Percentiles rank a stretch among this genome's conserved stretches.
These are phyloP conservation scores for Yamadazyma siamensis DNA, from an alignment of 1,139 yeast genomes.

Conservation along the genomic window DNA sequence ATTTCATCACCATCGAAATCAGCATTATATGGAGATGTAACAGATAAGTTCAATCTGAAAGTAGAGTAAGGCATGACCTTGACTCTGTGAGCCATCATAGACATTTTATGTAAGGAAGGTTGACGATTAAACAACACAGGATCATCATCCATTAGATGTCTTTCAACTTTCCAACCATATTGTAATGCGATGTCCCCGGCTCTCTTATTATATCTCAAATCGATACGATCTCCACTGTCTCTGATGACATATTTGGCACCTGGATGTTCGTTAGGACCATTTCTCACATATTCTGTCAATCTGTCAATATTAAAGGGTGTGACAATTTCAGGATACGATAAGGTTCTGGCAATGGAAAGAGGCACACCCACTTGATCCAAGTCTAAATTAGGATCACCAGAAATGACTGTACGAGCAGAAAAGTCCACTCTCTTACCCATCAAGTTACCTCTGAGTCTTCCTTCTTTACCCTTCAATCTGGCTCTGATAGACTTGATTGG, in stretches of 20 bases:
- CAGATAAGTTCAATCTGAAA: conserved; percentile 92
- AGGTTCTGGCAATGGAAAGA: conserved; percentile 88
- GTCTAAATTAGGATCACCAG: conserved; percentile 98
- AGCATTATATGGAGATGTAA: conserved; percentile 97
- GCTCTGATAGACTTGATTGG: conserved; percentile 98
- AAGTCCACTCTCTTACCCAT: conserved; percentile 99
- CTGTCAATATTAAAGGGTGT: conserved; percentile 96
- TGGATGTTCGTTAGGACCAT: conserved; percentile 99
- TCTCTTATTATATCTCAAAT: conserved; percentile 91
- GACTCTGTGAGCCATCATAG: conserved; percentile 99
- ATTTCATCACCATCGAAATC: conserved; percentile 99
- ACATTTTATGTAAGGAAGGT: conserved; percentile 98
- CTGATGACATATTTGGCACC: conserved; percentile 98
- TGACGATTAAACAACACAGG: conserved; percentile 98
- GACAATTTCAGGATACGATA: conserved; percentile 95
- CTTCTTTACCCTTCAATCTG: conserved; percentile 98
- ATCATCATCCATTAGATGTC: conserved; percentile 95
- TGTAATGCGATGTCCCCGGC: conserved; percentile 98
- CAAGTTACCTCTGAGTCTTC: conserved; percentile 95
- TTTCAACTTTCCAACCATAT: conserved; percentile 98
- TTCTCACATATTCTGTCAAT: conserved; percentile 87
- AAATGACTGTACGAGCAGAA: conserved; percentile 97
- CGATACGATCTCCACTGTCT: conserved; percentile 98
- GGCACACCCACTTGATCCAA: conserved; percentile 99
- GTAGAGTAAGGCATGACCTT: conserved; percentile 99